These are phyloP conservation scores for Zhuliangozyma parablackwelliae DNA, from an alignment of 1,139 yeast species.

Conservation along the genomic window DNA sequence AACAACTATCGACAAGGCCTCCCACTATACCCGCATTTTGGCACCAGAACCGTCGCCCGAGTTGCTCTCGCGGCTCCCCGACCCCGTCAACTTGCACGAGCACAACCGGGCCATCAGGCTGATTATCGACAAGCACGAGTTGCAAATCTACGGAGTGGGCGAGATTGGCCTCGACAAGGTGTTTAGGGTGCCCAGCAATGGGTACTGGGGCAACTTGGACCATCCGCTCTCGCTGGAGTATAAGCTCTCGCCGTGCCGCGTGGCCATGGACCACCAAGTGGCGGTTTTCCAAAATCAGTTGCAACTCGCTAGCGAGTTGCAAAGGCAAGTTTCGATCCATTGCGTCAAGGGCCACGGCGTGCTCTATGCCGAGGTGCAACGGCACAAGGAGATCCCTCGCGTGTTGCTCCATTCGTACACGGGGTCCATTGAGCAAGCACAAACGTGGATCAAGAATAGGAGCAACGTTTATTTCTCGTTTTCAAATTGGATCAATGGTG, in stretches of 20 bases:
- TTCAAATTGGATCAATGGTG: slow-evolving; percentile 57
- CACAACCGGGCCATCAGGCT: slow-evolving; percentile 29
- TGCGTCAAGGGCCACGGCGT: slow-evolving; percentile 76
- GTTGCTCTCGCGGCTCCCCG: slow-evolving; percentile 52
- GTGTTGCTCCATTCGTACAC: slow-evolving; percentile 79
- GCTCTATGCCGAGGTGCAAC: slow-evolving; percentile 42
- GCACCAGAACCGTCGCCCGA: slow-evolving; percentile 37
- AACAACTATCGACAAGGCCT: slow-evolving; percentile 18
- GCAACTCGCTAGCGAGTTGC: slow-evolving; percentile 44
- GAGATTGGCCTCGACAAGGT: slow-evolving; percentile 85
- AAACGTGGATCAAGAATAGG: slow-evolving; percentile 44
- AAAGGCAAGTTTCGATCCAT: slow-evolving; percentile 67
- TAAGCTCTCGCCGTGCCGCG: slow-evolving; percentile 44
- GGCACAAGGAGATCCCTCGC: slow-evolving; percentile 20
- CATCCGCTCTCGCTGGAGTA: slow-evolving; percentile 9
- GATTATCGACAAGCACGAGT: slow-evolving; percentile 18
- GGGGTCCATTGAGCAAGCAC: slow-evolving; percentile 71
- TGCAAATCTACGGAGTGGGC: slow-evolving; percentile 50
- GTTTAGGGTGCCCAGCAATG: slow-evolving; percentile 62
- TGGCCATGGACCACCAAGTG: slow-evolving; percentile 62
- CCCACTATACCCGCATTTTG: slow-evolving; percentile 56
- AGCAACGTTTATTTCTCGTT: slow-evolving; percentile 48
- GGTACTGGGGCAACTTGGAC: slow-evolving; percentile 43
- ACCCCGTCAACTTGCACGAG: slow-evolving; percentile 45
- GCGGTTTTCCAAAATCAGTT: slow-evolving; percentile 49